Base-by-base conservation (phyloP, 352 stramenopile species). In the Pythium pyrilobum region DNA sequence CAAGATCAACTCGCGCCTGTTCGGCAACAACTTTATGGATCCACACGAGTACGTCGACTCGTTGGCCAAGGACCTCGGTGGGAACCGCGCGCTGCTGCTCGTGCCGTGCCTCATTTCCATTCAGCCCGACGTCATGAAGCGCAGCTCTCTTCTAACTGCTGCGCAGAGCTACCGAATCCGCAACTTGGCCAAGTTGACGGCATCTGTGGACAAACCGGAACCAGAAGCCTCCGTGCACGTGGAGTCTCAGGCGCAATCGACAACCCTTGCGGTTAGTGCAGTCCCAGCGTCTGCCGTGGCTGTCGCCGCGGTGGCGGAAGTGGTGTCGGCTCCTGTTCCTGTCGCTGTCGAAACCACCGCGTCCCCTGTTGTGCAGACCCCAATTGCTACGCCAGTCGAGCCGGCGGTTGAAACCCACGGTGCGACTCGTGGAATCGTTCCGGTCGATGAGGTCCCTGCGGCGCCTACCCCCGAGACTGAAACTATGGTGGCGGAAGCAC, bases 21-120 rank as follows among this genome's bases (percentile, higher is more conserved):
- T 74, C 59, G 81, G 81, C 29, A 90, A 85, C 64, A 77, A 84
- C 52, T 90, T 89, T 37, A 87, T 92, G 79, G 81, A 90, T 36
- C 51, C 75, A 0, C 47, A 68, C 34, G 77, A 84, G 42, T 92
- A 87, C 42, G 20, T 89, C 32, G 67, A 87, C n/a, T 71, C 61
- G n/a, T 62, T 90, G 13, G 70, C 81, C 20, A 70, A 74, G 13
- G 69, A 82, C n/a, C 62, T 92, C n/a, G 66, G 73, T 20, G 52
- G 48, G 0, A 69, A 88, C 43, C 68, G 78, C 16, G 68, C 78
- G 12, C 65, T 92, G 18, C 64, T 82, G 48, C 53, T 92, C 15
- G 65, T 89, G 4, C 81, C 81, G 16, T 85, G 79, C 57, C 66
- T 92, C 52, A 27, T 85, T 8, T 75, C 60, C 18, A 68, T 90